These are phyloP conservation scores for Rhododendron griersonianum DNA, from an alignment of 148 eudicot species.

Conservation along the genomic window DNA sequence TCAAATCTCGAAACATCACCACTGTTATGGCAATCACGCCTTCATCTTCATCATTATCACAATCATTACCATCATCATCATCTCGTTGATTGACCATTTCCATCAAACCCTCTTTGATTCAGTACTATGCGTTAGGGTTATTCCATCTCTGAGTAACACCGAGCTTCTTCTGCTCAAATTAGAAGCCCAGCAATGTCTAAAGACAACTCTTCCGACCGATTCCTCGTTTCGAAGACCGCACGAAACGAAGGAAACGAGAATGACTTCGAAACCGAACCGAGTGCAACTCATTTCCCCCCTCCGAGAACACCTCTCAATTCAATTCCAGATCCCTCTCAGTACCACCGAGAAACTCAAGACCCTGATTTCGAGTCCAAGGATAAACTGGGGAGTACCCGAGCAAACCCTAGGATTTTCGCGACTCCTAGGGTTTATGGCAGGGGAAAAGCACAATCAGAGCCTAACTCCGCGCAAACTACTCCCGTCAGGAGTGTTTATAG, in stretches of 20 bases:
- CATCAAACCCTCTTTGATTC: not conserved
- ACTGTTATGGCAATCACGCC: not conserved
- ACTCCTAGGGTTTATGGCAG: constrained; percentile 28
- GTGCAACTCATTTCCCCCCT: constrained; percentile 16
- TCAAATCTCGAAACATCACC: not conserved
- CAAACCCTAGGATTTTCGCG: not conserved
- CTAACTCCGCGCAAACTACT: constrained; percentile 44
- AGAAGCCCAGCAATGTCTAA: constrained; percentile 21
- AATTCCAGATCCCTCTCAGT: constrained; percentile 56
- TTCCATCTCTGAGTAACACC: not conserved
- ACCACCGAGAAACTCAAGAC: constrained; percentile 13
- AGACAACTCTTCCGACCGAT: constrained; percentile 6
- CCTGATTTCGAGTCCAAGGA: constrained; percentile 13
- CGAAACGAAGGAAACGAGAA: constrained; percentile 35
- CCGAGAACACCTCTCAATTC: constrained; percentile 43
- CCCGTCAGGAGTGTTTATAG: constrained; percentile 35
- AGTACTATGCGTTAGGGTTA: not conserved
- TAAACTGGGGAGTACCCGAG: not conserved
- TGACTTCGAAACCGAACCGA: constrained; percentile 18
- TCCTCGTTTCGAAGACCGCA: not conserved
- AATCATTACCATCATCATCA: not conserved
- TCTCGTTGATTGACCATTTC: not conserved
- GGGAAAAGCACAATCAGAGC: constrained; percentile 30
- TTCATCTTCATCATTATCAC: not conserved
- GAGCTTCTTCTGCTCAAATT: not conserved